Evolutionary conservation across 2,329 filamentous ascomycete species (phyloP).

Genomic region (Cladobotryum mycophilum): DNA sequence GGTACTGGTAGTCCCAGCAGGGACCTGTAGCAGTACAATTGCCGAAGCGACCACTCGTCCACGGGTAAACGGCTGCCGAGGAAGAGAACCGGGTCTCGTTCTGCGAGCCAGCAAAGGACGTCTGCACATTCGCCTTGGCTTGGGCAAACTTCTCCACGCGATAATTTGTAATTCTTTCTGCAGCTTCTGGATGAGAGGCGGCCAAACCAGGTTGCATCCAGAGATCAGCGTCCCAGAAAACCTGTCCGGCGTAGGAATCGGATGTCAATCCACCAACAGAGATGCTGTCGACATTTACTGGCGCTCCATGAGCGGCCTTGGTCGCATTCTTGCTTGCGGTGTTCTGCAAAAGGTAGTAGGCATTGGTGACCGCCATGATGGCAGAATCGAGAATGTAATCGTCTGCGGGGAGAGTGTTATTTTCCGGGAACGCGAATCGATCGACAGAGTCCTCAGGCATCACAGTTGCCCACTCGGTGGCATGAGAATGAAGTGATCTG

Average conservation of each 20-base stretch:
- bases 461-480: conserved; percentile 54
- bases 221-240: conserved; percentile 26
- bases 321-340: conserved; percentile 35
- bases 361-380: conserved; percentile 48
- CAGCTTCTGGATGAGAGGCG: conserved; percentile 19
- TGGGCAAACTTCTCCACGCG: conserved; percentile 32
- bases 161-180: conserved; percentile 22
- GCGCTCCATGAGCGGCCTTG: conserved; percentile 38
- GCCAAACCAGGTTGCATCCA: conserved; percentile 24
- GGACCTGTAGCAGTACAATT: conserved; percentile 56
- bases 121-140: conserved; percentile 54
- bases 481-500: conserved; percentile 49
- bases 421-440: conserved; percentile 46
- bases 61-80: conserved; percentile 47
- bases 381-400: conserved; percentile 46
- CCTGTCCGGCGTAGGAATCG: conserved; percentile 23
- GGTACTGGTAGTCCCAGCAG: conserved; percentile 67
- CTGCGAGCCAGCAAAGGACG: conserved; percentile 38
- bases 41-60: conserved; percentile 60
- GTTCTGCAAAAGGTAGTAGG: conserved; percentile 51
- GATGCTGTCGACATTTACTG: conserved; percentile 26
- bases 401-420: conserved; percentile 52
- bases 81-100: conserved; percentile 51
- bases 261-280: conserved; percentile 22
- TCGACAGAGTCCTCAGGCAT: conserved; percentile 58